A percentile compares a stretch with the other conserved stretches of the same genome.
These are phyloP conservation scores for Phytomonas francai DNA, from an alignment of 208 protist genomes.

Conservation along the genomic window DNA sequence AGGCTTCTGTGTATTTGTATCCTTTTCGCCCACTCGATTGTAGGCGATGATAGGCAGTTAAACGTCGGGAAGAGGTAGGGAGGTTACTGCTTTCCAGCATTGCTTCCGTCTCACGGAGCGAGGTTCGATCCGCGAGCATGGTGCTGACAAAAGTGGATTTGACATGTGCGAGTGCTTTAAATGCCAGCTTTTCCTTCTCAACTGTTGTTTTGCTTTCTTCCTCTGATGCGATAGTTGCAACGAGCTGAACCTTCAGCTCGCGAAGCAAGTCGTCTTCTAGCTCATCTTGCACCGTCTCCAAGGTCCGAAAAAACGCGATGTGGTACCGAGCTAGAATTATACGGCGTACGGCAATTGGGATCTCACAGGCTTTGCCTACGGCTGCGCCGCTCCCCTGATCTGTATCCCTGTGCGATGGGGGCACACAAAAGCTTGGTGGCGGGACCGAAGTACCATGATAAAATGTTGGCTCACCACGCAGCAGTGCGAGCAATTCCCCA, in stretches of 20 bases:
- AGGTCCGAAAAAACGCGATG: constrained; percentile 39
- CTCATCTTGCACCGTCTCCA: constrained; percentile 68
- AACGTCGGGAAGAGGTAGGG: background rate
- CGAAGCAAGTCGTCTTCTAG: constrained; percentile 20
- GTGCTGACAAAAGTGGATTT: constrained; percentile 66
- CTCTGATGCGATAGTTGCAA: constrained; percentile 37
- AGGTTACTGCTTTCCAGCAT: constrained; percentile 31
- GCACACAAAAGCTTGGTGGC: background rate
- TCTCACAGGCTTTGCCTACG: constrained; percentile 1
- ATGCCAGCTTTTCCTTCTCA: constrained; percentile 46
- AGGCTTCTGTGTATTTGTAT: background rate
- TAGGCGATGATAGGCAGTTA: background rate
- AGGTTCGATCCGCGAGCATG: constrained; percentile 45
- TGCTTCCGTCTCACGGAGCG: constrained; percentile 43
- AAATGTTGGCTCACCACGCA: constrained; percentile 28
- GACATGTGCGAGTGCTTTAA: constrained; percentile 57
- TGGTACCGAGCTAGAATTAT: constrained; percentile 42
- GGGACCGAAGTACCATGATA: background rate
- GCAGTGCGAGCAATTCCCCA: constrained; percentile 35
- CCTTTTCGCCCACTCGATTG: background rate
- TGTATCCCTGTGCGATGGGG: background rate
- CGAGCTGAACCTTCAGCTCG: constrained; percentile 46
- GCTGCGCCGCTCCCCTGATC: background rate
- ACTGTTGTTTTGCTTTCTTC: constrained; percentile 25
- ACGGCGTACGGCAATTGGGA: constrained; percentile 11